phyloP scores from a whole-genome alignment of 768 basidiomycete species.

The Russula compacta region DNA sequence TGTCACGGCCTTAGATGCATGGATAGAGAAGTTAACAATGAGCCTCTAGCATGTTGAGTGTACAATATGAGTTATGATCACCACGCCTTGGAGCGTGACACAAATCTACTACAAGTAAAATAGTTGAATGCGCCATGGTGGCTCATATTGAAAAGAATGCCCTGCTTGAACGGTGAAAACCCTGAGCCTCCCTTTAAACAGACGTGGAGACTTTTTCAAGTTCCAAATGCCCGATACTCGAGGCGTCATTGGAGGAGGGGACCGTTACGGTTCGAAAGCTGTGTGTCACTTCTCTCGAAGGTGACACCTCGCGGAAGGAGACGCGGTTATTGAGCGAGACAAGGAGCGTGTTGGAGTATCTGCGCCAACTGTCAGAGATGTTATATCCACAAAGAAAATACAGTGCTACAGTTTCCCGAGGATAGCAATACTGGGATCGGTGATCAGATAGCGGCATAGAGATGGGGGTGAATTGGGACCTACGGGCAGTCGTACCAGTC shows the following conservation, averaged over 20 bases:
- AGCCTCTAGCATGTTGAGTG: too few relatives aligned
- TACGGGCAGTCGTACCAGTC: constrained; percentile 11
- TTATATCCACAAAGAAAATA: background rate
- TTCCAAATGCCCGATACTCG: background rate
- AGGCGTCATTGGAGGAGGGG: background rate
- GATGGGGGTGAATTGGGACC: background rate
- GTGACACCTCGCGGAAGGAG: background rate
- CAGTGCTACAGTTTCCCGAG: constrained; percentile 4
- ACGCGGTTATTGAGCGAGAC: constrained; percentile 12
- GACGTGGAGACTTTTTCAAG: background rate
- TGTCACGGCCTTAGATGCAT: too few relatives aligned
- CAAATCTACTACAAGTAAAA: too few relatives aligned
- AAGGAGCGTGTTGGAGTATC: constrained; percentile 9
- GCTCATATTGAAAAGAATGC: too few relatives aligned
- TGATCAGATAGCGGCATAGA: background rate
- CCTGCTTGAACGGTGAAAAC: too few relatives aligned
- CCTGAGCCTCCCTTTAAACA: background rate
- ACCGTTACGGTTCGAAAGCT: background rate
- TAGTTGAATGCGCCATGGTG: too few relatives aligned
- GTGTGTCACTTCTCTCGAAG: background rate
- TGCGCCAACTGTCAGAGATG: background rate
- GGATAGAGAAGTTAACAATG: too few relatives aligned
- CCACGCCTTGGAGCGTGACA: too few relatives aligned
- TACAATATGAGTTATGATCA: too few relatives aligned
- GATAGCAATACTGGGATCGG: background rate